Evolutionary conservation across 345 rosid genomes (phyloP), one percentile per base, ranked within the genome.

Genomic region (Populus tremula): DNA sequence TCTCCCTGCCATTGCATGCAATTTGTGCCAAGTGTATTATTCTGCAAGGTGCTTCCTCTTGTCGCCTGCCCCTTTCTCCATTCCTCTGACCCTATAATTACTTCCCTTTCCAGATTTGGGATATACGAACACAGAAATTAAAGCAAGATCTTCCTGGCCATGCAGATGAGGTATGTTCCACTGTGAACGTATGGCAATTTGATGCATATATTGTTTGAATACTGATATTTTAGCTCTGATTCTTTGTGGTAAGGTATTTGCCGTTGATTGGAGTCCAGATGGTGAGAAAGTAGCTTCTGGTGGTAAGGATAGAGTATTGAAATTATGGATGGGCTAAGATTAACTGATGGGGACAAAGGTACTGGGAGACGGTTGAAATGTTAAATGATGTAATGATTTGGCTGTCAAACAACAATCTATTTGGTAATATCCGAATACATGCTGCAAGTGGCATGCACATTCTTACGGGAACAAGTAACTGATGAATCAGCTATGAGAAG

Each of bases 211-310:
- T 41, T 63, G 3, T 33, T 50, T 16, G 18, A 3, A 13, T 74
- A 65, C 36, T 84, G 36, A 81, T 38, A 39, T 71, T 71, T 50
- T 4, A n/a, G 31, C 29, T 31, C 31, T 56, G 54, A n/a, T 59
- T 17, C 61, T 21, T 67, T 69, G 31, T 47, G 35, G 20, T 4
- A 69, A 94, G 97, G 98, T 93, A 75, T 95, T 81, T 69, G 94
- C 98, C 1, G 98, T 96, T 80, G 97, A 96, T 80, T 96, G 98
- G 99, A 96, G 99, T 87, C 99, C 99, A 9, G 97, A 93, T 80
- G 99, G 97, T 25, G 98, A 96, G 92, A 93, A 96, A 87, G 99
- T 96, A 41, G 98, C 91, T 29, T 96, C 97, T 12, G 98, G 98
- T 67, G 99, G 99, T 61, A 93, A 89, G 77, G 98, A 96, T 69